A percentile compares a stretch with the other conserved stretches of the same genome.
These are phyloP conservation scores for Haplographium delicatum DNA, from an alignment of 495 filamentous ascomycete genomes.

Conservation along the genomic window DNA sequence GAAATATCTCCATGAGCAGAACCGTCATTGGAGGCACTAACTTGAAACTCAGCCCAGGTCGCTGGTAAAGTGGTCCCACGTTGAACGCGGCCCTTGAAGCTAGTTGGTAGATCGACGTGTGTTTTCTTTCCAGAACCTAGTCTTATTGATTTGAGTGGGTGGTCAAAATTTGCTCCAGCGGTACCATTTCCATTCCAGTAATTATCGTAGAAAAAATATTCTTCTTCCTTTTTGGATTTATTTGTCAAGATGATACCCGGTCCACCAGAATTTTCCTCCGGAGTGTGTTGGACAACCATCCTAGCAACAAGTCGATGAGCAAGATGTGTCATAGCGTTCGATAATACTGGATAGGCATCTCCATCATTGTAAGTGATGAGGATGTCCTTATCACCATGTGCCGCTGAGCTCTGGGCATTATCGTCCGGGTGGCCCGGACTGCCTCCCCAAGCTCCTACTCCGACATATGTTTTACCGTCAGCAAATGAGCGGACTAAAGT, in stretches of 20 bases:
- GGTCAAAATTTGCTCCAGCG: constrained; percentile 40
- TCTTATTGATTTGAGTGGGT: constrained; percentile 31
- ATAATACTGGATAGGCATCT: constrained; percentile 32
- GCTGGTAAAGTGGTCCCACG: constrained; percentile 33
- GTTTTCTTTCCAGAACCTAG: constrained; percentile 26
- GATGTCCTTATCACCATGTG: constrained; percentile 35
- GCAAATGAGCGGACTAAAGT: constrained; percentile 35
- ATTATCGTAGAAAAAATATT: constrained; percentile 37
- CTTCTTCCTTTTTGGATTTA: constrained; percentile 25
- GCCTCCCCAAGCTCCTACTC: constrained; percentile 36
- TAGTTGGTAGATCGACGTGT: constrained; percentile 27
- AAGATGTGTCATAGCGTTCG: not conserved
- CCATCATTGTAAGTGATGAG: constrained; percentile 35
- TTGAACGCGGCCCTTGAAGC: constrained; percentile 42
- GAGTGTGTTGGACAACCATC: not conserved
- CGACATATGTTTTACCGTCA: constrained; percentile 37
- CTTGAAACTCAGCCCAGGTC: constrained; percentile 41
- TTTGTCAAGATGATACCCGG: constrained; percentile 35
- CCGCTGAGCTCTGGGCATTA: constrained; percentile 30
- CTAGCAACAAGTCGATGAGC: not conserved
- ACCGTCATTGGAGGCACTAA: constrained; percentile 34
- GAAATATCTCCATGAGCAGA: constrained; percentile 38
- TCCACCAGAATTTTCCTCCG: constrained; percentile 6
- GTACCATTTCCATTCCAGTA: constrained; percentile 39
- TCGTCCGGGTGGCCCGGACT: constrained; percentile 25